A percentile compares a stretch with the other conserved stretches of the same genome.
Evolutionary conservation across 2,329 filamentous ascomycete species (phyloP).

Genomic region (Xylariales sp.): DNA sequence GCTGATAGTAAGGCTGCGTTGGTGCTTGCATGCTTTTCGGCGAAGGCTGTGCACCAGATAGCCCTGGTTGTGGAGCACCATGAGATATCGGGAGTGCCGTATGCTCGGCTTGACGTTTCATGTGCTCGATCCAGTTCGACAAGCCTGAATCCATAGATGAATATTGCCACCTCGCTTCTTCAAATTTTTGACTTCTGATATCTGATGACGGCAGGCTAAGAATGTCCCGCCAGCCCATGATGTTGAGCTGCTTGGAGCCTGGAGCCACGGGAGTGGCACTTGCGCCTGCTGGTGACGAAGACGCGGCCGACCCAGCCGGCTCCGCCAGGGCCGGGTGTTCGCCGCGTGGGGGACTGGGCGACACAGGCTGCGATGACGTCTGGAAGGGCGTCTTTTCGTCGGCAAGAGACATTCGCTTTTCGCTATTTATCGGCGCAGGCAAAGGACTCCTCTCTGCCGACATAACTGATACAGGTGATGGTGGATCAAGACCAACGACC

Average conservation of each 20-base stretch:
- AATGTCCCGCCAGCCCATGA: conserved; percentile 71
- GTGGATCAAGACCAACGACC: conserved; percentile 29
- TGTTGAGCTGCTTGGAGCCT: conserved; percentile 24
- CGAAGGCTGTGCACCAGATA: conserved; percentile 7
- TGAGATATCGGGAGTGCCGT: conserved; percentile 18
- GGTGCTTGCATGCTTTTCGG: conserved; percentile 11
- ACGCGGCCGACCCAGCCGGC: conserved; percentile 3
- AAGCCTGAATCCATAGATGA: conserved; percentile 71
- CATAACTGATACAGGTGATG: conserved; percentile 38
- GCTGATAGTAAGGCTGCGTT: conserved; percentile 50
- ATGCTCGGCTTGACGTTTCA: conserved; percentile 45
- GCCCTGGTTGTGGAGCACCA: conserved; percentile 6
- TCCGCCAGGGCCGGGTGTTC: conserved; percentile 30
- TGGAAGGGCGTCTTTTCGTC: conserved; percentile 40
- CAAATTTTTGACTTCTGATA: conserved; percentile 70
- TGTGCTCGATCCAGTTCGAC: conserved; percentile 47
- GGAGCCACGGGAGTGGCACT: conserved; percentile 14
- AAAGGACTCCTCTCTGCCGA: conserved; percentile 25
- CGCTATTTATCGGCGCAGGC: conserved; percentile 11
- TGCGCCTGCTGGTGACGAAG: conserved; percentile 10
- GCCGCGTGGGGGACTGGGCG: conserved; percentile 33
- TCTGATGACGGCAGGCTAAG: conserved; percentile 59
- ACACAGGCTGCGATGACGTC: conserved; percentile 28
- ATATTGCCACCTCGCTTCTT: conserved; percentile 67
- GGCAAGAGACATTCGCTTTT: conserved; percentile 32